These are phyloP conservation scores for Aureobasidium sp. DNA, from an alignment of 2,329 filamentous ascomycete genomes.

Conservation along the genomic window DNA sequence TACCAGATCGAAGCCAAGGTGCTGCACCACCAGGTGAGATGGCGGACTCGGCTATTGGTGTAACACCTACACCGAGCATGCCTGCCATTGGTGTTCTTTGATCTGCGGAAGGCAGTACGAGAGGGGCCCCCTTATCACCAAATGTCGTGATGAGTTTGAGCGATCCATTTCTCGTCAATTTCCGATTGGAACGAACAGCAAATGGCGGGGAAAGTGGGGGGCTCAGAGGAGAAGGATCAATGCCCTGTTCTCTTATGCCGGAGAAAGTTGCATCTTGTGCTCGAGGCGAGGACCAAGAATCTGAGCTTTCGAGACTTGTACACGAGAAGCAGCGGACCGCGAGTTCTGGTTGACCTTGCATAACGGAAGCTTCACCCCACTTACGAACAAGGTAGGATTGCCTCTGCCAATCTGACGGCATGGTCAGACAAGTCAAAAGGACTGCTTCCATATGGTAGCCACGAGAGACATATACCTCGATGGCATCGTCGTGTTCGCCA, in stretches of 20 bases:
- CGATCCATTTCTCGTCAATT: slow-evolving; percentile 71
- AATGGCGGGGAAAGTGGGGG: slow-evolving; percentile 69
- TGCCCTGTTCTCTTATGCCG: slow-evolving; percentile 44
- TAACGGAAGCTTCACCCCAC: slow-evolving; percentile 90
- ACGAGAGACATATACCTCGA: slow-evolving; percentile 92
- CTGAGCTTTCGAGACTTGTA: slow-evolving; percentile 74
- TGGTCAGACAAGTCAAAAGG: slow-evolving; percentile 75
- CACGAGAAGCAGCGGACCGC: slow-evolving; percentile 92
- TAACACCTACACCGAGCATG: slow-evolving; percentile 68
- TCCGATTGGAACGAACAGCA: slow-evolving; percentile 41
- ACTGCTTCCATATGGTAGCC: slow-evolving; percentile 89
- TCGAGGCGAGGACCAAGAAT: slow-evolving; percentile 82
- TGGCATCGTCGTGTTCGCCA: slow-evolving; percentile 86
- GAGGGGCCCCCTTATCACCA: slow-evolving; percentile 54
- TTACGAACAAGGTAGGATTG: slow-evolving; percentile 82
- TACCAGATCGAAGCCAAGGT: slow-evolving; percentile 31
- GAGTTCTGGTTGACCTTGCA: slow-evolving; percentile 78
- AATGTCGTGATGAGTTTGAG: slow-evolving; percentile 92
- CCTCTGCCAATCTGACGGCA: slow-evolving; percentile 82
- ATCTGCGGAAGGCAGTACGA: slow-evolving; percentile 46
- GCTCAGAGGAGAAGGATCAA: slow-evolving; percentile 44
- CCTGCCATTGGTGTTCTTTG: slow-evolving; percentile 52
- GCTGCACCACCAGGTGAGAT: slow-evolving; percentile 56
- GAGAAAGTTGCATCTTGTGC: slow-evolving; percentile 56
- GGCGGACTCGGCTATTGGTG: slow-evolving; percentile 68